These are phyloP conservation scores for Syncephalastrum sp. DNA, from an alignment of 371 early-diverging fungal genomes.

Conservation along the genomic window DNA sequence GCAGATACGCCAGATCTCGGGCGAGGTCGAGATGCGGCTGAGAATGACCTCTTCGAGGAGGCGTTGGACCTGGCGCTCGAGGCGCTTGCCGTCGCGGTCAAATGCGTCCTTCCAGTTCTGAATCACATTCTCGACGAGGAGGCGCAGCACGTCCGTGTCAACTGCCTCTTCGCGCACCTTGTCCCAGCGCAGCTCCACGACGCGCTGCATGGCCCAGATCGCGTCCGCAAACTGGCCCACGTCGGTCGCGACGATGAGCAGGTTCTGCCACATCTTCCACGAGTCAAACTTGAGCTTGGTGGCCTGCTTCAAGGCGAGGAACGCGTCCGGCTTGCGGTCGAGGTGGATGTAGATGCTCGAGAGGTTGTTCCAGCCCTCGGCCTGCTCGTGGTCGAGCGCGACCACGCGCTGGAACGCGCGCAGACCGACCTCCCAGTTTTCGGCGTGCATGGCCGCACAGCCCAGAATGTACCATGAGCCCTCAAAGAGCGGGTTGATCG, in stretches of 20 bases:
- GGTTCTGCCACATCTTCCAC: conserved; percentile 94
- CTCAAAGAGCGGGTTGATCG: conserved; percentile 93
- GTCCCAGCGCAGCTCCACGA: conserved; percentile 77
- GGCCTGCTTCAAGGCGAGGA: conserved; percentile 81
- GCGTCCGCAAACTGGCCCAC: conserved; percentile 82
- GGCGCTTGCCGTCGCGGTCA: conserved; percentile 41
- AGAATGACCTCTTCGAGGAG: conserved; percentile 70
- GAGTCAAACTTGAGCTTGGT: conserved; percentile 76
- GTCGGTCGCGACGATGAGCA: conserved; percentile 74
- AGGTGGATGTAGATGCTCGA: conserved; percentile 78
- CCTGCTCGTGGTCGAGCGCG: conserved; percentile 77
- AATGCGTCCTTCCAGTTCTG: conserved; percentile 64
- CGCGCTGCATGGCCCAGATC: conserved; percentile 80
- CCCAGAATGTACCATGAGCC: conserved; percentile 95
- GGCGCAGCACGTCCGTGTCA: conserved; percentile 72
- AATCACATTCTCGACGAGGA: conserved; percentile 70
- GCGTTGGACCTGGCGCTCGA: conserved; percentile 44
- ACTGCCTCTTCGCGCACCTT: conserved; percentile 66
- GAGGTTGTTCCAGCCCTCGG: conserved; percentile 97
- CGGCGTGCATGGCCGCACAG: conserved; percentile 85
- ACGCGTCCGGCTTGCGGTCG: conserved; percentile 75
- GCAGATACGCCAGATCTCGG: conserved; percentile 74
- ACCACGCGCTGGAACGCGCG: conserved; percentile 80
- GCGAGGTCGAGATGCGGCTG: conserved; percentile 71
- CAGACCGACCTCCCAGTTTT: conserved; percentile 75